Conservation (phyloP, 176 grass and related monocot genomes). For the Aegilops speltoides region DNA sequence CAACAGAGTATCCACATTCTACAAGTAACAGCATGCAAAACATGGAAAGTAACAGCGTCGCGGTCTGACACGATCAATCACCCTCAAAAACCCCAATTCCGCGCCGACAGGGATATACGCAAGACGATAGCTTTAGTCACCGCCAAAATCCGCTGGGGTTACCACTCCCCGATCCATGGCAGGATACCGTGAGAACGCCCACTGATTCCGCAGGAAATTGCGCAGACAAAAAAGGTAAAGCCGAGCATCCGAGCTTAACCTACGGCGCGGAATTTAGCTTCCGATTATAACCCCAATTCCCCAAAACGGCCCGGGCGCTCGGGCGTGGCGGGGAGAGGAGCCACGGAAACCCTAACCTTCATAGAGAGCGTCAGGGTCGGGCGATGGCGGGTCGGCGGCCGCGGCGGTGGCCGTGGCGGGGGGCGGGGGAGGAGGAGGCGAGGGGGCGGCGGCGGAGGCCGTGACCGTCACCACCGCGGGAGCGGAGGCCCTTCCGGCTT, state of each 20-base stretch:
- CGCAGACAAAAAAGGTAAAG: background rate
- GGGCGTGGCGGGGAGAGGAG: background rate
- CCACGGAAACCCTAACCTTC: constrained; percentile 34
- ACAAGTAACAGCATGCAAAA: background rate
- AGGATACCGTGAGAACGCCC: background rate
- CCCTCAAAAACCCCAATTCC: constrained; percentile 22
- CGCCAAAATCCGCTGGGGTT: background rate
- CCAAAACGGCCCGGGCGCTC: background rate
- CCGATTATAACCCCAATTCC: constrained; percentile 37
- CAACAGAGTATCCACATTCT: constrained; percentile 34
- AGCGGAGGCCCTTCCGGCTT: constrained; percentile 54
- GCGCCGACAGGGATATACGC: background rate
- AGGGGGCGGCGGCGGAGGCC: constrained; percentile 40
- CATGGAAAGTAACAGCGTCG: background rate
- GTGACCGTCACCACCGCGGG: constrained; percentile 39
- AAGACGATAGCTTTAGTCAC: background rate
- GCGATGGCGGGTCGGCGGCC: constrained; percentile 22
- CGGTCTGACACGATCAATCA: background rate
- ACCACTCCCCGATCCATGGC: background rate
- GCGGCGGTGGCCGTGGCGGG: constrained; percentile 23
- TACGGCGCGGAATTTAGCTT: constrained; percentile 25
- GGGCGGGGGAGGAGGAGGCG: constrained; percentile 32
- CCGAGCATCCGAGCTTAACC: constrained; percentile 18
- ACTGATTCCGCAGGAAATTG: background rate
- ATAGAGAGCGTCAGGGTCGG: constrained; percentile 31